Base-by-base conservation (phyloP, 345 rosid species). In the Salix koriyanagi region DNA sequence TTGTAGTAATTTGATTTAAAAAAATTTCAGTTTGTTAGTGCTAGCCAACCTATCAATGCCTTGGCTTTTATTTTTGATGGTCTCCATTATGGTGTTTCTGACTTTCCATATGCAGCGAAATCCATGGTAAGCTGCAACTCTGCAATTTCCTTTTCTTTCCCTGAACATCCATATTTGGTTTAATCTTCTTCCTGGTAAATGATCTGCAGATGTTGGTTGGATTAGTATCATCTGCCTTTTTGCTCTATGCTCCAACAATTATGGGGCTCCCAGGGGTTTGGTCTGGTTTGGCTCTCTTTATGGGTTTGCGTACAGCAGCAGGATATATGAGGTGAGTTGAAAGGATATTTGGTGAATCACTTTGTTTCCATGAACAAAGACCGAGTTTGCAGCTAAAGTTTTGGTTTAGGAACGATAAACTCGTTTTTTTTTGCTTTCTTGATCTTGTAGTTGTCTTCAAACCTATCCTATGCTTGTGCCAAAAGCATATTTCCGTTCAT, bases 41-140 rank as follows among this genome's bases (percentile, higher is more conserved):
- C 91, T 32, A 93, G 93, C 75, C 99, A 93, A 84, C 99, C 99
- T 32, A 65, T 96, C 39, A 95, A 91, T 79, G 96, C 98, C 34
- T 82, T 93, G 36, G 99, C 99, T 36, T 96, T 88, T 82, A 90
- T 93, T 67, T 93, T 91, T 79, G 99, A 93, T 75, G 99, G 99
- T 67, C 94, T 96, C 36, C 98, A 91, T 78, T 96, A 87, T 76
- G 99, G 99, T 34, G 90, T 91, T 81, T 96, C 97, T 0, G 99
- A 96, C 87, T 96, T 96, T 81, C 84, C 88, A 21, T 96, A 91
- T 70, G 96, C 99, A 74, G 98, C 99, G 42, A 73, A 72, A 42
- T 91, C 99, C 52, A 96, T 91, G 99, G 94, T 92, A 79, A 79
- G 79, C 72, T 41, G 65, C 46, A 39, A 39, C 15, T 28, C 58